These are phyloP conservation scores for Fusarium sterilihyphosum DNA, from an alignment of 2,329 filamentous ascomycete species.

Conservation along the genomic window DNA sequence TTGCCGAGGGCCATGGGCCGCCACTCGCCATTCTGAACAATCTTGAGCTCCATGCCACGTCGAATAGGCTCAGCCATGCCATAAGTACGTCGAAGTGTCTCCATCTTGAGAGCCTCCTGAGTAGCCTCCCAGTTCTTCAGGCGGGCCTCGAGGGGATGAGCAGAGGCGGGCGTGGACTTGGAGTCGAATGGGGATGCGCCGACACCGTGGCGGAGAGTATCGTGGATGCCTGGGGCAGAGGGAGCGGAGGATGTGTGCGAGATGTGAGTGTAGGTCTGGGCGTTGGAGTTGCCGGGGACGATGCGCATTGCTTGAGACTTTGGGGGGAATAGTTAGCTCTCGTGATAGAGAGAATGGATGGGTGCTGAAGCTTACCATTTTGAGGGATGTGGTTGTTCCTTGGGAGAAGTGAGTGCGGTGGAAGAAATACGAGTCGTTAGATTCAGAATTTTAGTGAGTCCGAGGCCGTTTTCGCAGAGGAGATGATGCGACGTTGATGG, in stretches of 20 bases:
- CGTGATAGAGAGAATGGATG: conserved; percentile 6
- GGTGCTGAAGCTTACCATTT: conserved; percentile 58
- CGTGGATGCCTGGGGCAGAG: conserved; percentile 91
- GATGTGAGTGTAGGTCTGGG: conserved; percentile 72
- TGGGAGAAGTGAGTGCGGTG: not conserved
- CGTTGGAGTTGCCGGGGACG: conserved; percentile 75
- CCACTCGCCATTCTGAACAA: conserved; percentile 83
- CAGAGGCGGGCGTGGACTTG: conserved; percentile 60
- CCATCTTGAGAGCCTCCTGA: conserved; percentile 88
- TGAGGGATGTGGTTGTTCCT: conserved; percentile 44
- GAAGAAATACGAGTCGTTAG: not conserved
- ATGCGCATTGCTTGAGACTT: conserved; percentile 83
- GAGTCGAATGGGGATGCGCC: conserved; percentile 67
- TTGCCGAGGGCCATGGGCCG: conserved; percentile 74
- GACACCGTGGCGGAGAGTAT: conserved; percentile 88
- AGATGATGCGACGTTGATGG: conserved; percentile 9
- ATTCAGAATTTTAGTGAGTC: not conserved
- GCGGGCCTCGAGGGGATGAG: conserved; percentile 91
- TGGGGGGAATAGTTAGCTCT: conserved; percentile 36
- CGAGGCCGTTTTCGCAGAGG: not conserved
- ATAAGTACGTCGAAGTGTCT: conserved; percentile 84
- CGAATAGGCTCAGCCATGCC: conserved; percentile 93
- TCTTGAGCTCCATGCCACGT: conserved; percentile 94
- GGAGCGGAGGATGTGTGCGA: conserved; percentile 76
- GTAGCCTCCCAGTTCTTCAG: conserved; percentile 91